Evolutionary conservation across 352 stramenopile genomes (phyloP).

Genomic region (Ophiocytium majus): DNA sequence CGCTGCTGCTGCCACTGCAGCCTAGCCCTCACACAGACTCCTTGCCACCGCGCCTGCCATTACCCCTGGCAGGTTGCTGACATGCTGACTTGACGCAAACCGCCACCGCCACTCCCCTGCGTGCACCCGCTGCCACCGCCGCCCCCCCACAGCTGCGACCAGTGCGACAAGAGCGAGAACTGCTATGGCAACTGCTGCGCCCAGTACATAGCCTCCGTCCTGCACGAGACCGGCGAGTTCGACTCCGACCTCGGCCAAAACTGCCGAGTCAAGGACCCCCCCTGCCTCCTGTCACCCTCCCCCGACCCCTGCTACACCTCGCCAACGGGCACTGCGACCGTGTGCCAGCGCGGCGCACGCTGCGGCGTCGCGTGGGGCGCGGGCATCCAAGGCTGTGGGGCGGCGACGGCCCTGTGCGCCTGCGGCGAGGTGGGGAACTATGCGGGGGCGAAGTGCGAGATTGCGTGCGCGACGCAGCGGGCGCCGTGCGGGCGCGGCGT

Average conservation of each 20-base stretch:
- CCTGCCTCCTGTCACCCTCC: neutral
- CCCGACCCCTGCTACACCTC: neutral
- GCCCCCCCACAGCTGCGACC: slow-evolving; percentile 1
- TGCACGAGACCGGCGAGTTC: neutral
- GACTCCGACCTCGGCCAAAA: neutral
- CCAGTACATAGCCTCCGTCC: neutral
- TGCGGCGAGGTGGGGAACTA: slow-evolving; percentile 12
- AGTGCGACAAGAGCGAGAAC: neutral
- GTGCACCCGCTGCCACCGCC: too few relatives aligned
- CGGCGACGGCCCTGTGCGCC: neutral
- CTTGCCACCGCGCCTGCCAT: too few relatives aligned
- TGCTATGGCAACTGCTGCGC: slow-evolving; percentile 14
- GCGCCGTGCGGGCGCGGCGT: neutral
- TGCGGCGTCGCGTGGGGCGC: neutral
- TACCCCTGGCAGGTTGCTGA: too few relatives aligned
- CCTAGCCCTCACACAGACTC: too few relatives aligned
- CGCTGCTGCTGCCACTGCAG: too few relatives aligned
- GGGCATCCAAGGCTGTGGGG: neutral
- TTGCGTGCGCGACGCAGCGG: neutral
- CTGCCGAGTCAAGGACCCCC: neutral
- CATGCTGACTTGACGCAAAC: too few relatives aligned
- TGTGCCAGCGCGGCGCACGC: neutral
- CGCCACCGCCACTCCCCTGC: neutral
- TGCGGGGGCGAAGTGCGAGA: neutral
- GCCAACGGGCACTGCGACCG: neutral